Conservation (phyloP, 1,284 basidiomycete genomes). For the Rhodofomes roseus region DNA sequence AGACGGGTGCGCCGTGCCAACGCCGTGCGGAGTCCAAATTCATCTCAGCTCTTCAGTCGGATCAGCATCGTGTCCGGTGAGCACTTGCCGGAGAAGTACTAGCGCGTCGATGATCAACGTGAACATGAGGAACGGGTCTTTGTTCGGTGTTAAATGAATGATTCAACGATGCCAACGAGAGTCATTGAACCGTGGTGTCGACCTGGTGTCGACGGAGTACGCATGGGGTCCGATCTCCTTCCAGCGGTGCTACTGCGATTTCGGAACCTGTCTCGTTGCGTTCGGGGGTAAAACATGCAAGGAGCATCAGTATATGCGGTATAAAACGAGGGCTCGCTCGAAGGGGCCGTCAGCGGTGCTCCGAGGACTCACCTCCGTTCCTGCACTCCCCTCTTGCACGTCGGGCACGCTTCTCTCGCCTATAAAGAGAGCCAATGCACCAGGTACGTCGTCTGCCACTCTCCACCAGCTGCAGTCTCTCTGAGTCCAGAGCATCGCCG, state of each 20-base stretch:
- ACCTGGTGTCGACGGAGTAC: background rate
- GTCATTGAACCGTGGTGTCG: background rate
- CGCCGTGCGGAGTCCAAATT: constrained; percentile 1
- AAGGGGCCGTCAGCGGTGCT: too few relatives aligned
- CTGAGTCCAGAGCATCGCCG: background rate
- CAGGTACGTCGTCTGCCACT: background rate
- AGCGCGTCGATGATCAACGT: constrained; percentile 1
- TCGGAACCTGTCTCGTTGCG: too few relatives aligned
- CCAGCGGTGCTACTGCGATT: background rate
- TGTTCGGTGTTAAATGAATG: background rate
- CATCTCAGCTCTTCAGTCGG: constrained; percentile 6
- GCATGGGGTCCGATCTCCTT: too few relatives aligned
- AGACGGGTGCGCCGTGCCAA: background rate
- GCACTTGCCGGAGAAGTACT: background rate
- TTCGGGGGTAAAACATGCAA: too few relatives aligned
- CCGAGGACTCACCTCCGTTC: background rate
- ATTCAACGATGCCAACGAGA: background rate
- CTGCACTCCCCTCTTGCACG: background rate
- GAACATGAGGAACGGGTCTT: background rate
- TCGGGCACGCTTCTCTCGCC: too few relatives aligned
- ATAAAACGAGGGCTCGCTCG: background rate
- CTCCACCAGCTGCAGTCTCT: background rate
- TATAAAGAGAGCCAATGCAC: background rate
- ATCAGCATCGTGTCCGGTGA: constrained; percentile 1
- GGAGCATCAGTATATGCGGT: background rate